phyloP scores from a whole-genome alignment of 1,284 basidiomycete genomes.

The Rhodotorula sp. region DNA sequence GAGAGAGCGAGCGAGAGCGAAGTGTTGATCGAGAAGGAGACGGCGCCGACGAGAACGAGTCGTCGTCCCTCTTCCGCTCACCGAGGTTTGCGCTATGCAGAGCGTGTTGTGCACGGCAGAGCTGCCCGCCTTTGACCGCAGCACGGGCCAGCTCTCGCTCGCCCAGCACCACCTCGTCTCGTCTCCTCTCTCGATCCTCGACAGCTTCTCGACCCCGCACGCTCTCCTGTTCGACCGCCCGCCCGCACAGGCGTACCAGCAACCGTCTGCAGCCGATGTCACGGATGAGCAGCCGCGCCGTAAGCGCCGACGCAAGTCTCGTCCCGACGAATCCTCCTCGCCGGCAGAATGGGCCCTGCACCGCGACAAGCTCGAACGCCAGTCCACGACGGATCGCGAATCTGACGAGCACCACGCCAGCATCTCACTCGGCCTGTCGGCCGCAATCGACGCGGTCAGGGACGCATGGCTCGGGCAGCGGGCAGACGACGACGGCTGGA shows the following conservation, averaged over 20 bases:
- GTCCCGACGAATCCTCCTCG: slow-evolving; percentile 8
- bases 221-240: slow-evolving; percentile 14
- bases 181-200: slow-evolving; percentile 4
- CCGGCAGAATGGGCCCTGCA: slow-evolving; percentile 17
- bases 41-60: neutral
- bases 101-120: slow-evolving; percentile 11
- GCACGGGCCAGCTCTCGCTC: slow-evolving; percentile 21
- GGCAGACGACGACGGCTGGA: slow-evolving; percentile 1
- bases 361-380: slow-evolving; percentile 8
- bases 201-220: neutral
- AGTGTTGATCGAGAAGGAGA: neutral
- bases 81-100: too few relatives aligned
- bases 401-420: slow-evolving; percentile 22
- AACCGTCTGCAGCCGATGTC: neutral
- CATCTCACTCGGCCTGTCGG: slow-evolving; percentile 13
- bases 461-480: slow-evolving; percentile 8
- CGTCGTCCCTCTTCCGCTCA: neutral
- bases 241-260: slow-evolving; percentile 11
- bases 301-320: slow-evolving; percentile 11
- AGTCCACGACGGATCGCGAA: slow-evolving; percentile 16
- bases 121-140: slow-evolving; percentile 21
- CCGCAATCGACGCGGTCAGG: slow-evolving; percentile 22
- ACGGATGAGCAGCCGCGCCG: neutral
- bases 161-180: slow-evolving; percentile 30
- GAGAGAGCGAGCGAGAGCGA: neutral